Evolutionary conservation across 805 yeast species (phyloP), one percentile per base, ranked within the genome.

Genomic region (Wickerhamomyces pijperi): DNA sequence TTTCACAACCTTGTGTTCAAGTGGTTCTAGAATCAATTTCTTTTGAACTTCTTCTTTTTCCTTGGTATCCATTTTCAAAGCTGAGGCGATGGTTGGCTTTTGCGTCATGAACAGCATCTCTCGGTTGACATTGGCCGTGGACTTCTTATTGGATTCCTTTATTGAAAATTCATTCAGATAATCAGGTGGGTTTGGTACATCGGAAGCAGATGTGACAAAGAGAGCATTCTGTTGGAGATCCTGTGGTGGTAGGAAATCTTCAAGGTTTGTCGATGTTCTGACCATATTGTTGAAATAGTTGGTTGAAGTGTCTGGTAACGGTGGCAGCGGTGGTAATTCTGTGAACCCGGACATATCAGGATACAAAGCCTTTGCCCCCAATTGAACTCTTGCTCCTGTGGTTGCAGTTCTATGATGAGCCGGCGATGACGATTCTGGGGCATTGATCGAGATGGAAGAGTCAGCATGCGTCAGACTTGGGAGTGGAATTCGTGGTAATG

Each of bases 341-440:
- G n/a, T n/a, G n/a, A 21, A 21, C 9, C 9, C 9, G 23, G 23
- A 21, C 23, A 7, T 21, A 21, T 21, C 23, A 21, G n/a, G n/a
- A n/a, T n/a, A n/a, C n/a, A n/a, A n/a, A n/a, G n/a, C n/a, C n/a
- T n/a, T n/a, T n/a, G n/a, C n/a, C n/a, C n/a, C n/a, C n/a, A 25
- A 9, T 14, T 25, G 5, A 12, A 25, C 29, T 25, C 29, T 7
- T 13, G 12, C 5, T 4, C 29, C 29, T 4, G 29, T 29, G 1
- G 55, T 55, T 36, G 54, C 58, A 3, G 47, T 43, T 32, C 49
- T 42, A 34, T 55, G 59, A 36, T 50, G 53, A 5, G 50, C 31
- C 2, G 59, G 59, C 2, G 59, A 55, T 2, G 58, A 53, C 1
- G 52, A 45, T 40, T 51, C 56, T 19, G 46, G 42, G 1, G 46